Percentiles rank a stretch among this genome's conserved stretches.
Conservation (phyloP, 768 basidiomycete species). For the Dacryopinax primogenitus region DNA sequence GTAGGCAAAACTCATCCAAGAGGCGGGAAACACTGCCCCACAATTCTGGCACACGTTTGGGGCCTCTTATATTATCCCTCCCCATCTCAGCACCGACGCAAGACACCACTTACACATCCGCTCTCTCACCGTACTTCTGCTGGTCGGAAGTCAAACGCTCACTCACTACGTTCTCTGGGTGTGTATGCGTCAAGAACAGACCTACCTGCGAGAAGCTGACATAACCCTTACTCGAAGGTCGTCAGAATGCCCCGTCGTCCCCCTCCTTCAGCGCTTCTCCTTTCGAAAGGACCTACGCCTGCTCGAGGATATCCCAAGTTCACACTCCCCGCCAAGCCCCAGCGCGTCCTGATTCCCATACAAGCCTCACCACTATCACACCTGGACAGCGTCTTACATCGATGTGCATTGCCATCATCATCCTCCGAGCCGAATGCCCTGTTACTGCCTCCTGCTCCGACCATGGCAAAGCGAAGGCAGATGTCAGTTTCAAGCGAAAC, state of each 20-base stretch:
- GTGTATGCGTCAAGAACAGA: background rate
- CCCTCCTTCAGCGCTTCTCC: slow-evolving; percentile 52
- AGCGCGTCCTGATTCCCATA: background rate
- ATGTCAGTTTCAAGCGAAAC: background rate
- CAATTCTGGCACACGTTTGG: too few relatives aligned
- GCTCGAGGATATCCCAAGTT: slow-evolving; percentile 50
- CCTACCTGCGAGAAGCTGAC: background rate
- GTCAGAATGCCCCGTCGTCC: slow-evolving; percentile 49
- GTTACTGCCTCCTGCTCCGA: background rate
- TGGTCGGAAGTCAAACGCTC: background rate
- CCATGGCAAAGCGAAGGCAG: background rate
- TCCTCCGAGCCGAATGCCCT: background rate
- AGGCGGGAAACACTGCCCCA: too few relatives aligned
- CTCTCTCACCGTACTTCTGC: slow-evolving; percentile 4
- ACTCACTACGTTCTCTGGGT: background rate
- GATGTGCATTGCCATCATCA: background rate
- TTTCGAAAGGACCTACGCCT: slow-evolving; percentile 49
- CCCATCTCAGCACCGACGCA: too few relatives aligned
- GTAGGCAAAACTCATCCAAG: too few relatives aligned
- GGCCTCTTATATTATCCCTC: too few relatives aligned
- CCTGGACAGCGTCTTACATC: background rate
- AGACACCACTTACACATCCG: background rate
- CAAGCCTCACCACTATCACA: background rate
- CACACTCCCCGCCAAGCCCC: slow-evolving; percentile 35
- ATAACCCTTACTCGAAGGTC: background rate